These are phyloP conservation scores for Pichia scutulata DNA, from an alignment of 805 yeast genomes.

Conservation along the genomic window DNA sequence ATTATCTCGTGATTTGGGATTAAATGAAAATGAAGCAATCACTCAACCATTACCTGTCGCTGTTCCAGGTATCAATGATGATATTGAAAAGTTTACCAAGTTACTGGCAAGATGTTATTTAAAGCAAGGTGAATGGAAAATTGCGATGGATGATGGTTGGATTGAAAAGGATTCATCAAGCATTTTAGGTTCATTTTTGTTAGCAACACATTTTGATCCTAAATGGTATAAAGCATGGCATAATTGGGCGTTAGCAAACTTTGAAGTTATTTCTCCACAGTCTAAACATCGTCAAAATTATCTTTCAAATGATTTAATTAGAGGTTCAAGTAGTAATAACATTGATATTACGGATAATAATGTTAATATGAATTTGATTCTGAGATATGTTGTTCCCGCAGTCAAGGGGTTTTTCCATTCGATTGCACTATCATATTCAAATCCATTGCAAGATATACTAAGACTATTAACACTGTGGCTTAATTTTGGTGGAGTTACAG, in stretches of 20 bases:
- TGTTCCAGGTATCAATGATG: conserved; percentile 63
- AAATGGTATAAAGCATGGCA: conserved; percentile 99
- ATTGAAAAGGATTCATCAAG: conserved; percentile 63
- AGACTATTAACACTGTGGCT: conserved; percentile 91
- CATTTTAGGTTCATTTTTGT: conserved; percentile 80
- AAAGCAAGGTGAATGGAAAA: conserved; percentile 98
- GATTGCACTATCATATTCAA: conserved; percentile 76
- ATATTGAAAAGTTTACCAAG: conserved; percentile 74
- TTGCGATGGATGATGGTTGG: conserved; percentile 75
- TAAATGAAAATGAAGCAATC: conserved; percentile 79
- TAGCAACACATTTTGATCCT: conserved; percentile 91
- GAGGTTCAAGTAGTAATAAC: neutral
- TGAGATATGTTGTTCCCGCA: conserved; percentile 91
- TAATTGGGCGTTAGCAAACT: conserved; percentile 97
- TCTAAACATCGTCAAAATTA: conserved; percentile 19
- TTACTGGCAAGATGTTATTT: conserved; percentile 88
- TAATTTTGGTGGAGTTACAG: conserved; percentile 88
- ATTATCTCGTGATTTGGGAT: conserved; percentile 81
- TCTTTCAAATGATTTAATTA: conserved; percentile 1
- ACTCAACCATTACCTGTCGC: conserved; percentile 76
- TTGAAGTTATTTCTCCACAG: conserved; percentile 76
- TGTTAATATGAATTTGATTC: conserved; percentile 49
- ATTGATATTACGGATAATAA: conserved; percentile 12
- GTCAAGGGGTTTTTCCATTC: conserved; percentile 94
- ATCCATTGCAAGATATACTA: conserved; percentile 87